Conservation (phyloP, 1,284 basidiomycete genomes). For the Neonothopanus nambi region DNA sequence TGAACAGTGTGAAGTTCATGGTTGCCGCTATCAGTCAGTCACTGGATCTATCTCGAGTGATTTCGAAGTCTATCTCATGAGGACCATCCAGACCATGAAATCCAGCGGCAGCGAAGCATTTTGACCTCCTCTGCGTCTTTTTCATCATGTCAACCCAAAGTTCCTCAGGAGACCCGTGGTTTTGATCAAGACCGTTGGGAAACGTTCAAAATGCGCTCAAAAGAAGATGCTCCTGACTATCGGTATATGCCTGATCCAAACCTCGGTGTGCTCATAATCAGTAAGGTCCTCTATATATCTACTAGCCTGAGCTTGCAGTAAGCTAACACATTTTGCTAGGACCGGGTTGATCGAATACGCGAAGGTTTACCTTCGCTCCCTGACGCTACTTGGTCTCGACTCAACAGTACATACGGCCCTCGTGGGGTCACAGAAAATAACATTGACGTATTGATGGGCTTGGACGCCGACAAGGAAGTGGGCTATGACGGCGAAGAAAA, state of each 20-base stretch:
- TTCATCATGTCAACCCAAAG: slow-evolving; percentile 24
- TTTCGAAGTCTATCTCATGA: slow-evolving; percentile 5
- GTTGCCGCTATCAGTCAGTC: slow-evolving; percentile 82
- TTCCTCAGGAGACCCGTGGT: slow-evolving; percentile 88
- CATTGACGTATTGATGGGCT: slow-evolving; percentile 72
- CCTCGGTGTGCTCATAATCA: slow-evolving; percentile 76
- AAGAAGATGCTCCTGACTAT: slow-evolving; percentile 95
- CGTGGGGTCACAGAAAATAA: slow-evolving; percentile 64
- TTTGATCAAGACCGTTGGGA: slow-evolving; percentile 83
- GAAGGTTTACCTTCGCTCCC: slow-evolving; percentile 79
- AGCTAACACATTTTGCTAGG: slow-evolving; percentile 37
- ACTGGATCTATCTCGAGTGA: not conserved
- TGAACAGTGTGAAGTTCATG: slow-evolving; percentile 91
- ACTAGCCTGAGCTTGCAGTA: not conserved
- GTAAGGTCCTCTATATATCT: slow-evolving; percentile 40
- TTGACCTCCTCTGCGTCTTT: too few species aligned
- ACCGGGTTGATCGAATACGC: slow-evolving; percentile 59
- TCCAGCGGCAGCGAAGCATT: slow-evolving; percentile 68
- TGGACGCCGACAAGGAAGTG: slow-evolving; percentile 67
- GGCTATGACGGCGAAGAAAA: slow-evolving; percentile 57
- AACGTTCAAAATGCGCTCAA: slow-evolving; percentile 83
- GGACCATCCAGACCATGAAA: slow-evolving; percentile 60
- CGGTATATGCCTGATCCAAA: slow-evolving; percentile 99
- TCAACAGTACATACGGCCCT: slow-evolving; percentile 43
- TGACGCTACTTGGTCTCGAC: slow-evolving; percentile 58